Conservation (phyloP, 2,329 filamentous ascomycete species). For the Gyromitra esculenta region DNA sequence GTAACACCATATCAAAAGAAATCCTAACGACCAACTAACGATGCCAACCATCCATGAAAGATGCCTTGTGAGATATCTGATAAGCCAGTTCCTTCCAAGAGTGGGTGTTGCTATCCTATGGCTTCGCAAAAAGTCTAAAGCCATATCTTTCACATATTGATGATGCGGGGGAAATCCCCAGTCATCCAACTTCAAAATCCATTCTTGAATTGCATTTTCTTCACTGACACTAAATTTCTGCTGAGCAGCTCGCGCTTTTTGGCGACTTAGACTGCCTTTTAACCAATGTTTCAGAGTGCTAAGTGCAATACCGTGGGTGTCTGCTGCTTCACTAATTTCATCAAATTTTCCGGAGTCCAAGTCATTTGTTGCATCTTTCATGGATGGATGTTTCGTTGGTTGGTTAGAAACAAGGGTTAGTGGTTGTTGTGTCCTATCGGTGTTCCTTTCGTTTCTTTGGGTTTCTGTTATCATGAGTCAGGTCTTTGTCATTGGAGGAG, state of each 20-base stretch:
- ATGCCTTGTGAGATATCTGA: neutral
- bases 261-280: neutral
- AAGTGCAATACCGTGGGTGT: neutral
- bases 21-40: no score
- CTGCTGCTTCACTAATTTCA: slow-evolving; percentile 1
- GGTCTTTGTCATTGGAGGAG: no score
- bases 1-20: no score
- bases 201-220: neutral
- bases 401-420: no score
- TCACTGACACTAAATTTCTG: neutral
- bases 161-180: slow-evolving; percentile 14
- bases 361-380: neutral
- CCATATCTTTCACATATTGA: slow-evolving; percentile 28
- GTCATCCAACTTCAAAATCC: slow-evolving; percentile 21
- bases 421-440: no score
- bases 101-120: neutral
- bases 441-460: no score
- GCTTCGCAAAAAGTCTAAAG: slow-evolving; percentile 1
- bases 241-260: neutral
- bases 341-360: slow-evolving; percentile 1
- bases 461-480: no score
- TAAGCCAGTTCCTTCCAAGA: slow-evolving; percentile 3
- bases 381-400: no score
- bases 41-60: no score
- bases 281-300: neutral